These are phyloP conservation scores for Lonicera japonica DNA, from an alignment of 129 eudicot species.

Conservation along the genomic window DNA sequence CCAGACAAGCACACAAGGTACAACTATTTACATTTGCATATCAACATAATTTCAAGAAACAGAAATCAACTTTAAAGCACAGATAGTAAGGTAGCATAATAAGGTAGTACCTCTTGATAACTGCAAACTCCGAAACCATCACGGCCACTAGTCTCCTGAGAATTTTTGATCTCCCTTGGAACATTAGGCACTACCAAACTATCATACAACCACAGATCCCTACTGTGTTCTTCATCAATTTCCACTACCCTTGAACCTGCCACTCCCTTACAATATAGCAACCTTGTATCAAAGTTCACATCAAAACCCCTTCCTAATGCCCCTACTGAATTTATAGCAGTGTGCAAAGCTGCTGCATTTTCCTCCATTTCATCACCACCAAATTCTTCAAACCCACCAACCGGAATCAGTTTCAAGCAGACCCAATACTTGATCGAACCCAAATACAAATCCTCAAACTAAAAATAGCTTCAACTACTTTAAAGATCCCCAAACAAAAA, in stretches of 20 bases:
- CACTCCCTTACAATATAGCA: constrained; percentile 82
- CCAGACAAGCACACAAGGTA: too few species aligned
- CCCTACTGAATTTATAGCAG: constrained; percentile 71
- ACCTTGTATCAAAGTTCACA: constrained; percentile 82
- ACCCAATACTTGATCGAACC: too few species aligned
- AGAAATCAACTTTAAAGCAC: neutral
- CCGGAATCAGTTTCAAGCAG: neutral
- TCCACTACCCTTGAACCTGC: constrained; percentile 77
- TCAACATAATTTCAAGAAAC: too few species aligned
- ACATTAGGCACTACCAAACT: constrained; percentile 65
- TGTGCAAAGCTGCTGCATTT: constrained; percentile 93
- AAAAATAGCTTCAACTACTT: too few species aligned
- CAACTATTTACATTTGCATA: too few species aligned
- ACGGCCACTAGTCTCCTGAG: constrained; percentile 45
- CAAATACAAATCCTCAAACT: too few species aligned
- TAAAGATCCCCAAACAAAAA: too few species aligned
- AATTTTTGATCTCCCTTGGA: constrained; percentile 57
- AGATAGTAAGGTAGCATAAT: neutral
- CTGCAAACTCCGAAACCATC: constrained; percentile 66
- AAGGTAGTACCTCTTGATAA: constrained; percentile 58
- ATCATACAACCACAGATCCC: constrained; percentile 73
- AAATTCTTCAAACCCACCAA: constrained; percentile 6
- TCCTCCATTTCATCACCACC: constrained; percentile 68
- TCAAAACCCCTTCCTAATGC: constrained; percentile 94
- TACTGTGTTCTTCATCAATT: constrained; percentile 71